phyloP scores from a whole-genome alignment of 306 rosid species.

The Medicago lupulina region DNA sequence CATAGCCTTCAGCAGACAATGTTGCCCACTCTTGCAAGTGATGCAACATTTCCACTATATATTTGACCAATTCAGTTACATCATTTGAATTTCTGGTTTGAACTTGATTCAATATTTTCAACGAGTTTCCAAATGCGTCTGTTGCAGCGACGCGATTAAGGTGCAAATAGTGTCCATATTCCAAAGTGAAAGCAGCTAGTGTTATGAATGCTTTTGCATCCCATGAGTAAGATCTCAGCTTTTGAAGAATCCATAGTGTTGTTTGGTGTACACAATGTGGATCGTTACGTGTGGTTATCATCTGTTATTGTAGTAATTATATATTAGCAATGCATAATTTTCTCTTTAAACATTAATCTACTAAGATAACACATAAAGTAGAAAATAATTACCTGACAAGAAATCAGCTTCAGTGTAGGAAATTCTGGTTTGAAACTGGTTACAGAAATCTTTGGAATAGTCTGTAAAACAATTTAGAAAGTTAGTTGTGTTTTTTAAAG shows the following conservation, averaged over 20 bases:
- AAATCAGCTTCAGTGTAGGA: conserved; percentile 44
- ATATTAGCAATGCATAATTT: not conserved
- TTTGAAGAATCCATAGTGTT: conserved; percentile 46
- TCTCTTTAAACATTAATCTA: not conserved
- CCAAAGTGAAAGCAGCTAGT: conserved; percentile 46
- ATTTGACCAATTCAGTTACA: not conserved
- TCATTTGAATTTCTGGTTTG: conserved; percentile 32
- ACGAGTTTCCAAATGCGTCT: conserved; percentile 35
- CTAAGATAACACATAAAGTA: not conserved
- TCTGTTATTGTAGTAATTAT: conserved; percentile 28
- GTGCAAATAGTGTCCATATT: conserved; percentile 39
- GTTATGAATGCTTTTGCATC: conserved; percentile 62
- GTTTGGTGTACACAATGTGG: conserved; percentile 42
- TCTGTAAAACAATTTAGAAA: conserved; percentile 30
- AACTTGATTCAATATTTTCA: conserved; percentile 44
- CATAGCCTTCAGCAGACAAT: conserved; percentile 39
- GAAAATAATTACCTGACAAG: conserved; percentile 41
- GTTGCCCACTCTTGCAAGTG: conserved; percentile 49
- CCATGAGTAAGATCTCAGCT: conserved; percentile 58
- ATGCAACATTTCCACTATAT: conserved; percentile 36
- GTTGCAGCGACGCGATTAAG: conserved; percentile 16
- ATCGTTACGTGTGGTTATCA: conserved; percentile 40
- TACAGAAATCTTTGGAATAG: conserved; percentile 1
- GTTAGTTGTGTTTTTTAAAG: conserved; percentile 4
- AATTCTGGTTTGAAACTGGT: conserved; percentile 40